Conservation (phyloP, 805 yeast genomes). For the Sugiyamaella smithiae region DNA sequence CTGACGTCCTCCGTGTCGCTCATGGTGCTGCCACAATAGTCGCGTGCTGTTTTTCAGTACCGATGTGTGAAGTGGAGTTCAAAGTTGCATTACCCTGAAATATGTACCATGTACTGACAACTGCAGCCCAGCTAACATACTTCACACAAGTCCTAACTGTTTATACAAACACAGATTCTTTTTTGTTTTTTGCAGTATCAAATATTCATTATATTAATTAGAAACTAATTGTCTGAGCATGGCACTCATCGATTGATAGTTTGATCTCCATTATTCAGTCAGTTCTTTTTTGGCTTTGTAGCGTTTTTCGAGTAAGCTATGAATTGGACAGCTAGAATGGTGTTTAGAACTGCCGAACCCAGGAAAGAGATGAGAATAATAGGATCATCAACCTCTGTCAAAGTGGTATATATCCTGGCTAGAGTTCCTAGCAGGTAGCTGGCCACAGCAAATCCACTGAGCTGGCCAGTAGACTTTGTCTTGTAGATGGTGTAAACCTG, state of each 20-base stretch:
- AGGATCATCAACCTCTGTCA: constrained; percentile 37
- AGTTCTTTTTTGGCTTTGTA: neutral
- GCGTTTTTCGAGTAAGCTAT: constrained; percentile 29
- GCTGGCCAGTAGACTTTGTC: constrained; percentile 40
- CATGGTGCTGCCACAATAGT: constrained; percentile 9
- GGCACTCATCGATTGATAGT: too few species aligned
- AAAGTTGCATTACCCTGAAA: neutral
- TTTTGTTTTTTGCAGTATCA: too few species aligned
- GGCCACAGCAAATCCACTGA: constrained; percentile 39
- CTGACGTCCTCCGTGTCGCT: constrained; percentile 8
- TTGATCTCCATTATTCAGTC: too few species aligned
- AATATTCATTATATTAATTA: too few species aligned
- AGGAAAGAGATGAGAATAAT: constrained; percentile 35
- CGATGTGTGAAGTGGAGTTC: too few species aligned
- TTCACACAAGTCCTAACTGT: too few species aligned
- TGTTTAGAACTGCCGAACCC: constrained; percentile 36
- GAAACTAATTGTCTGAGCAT: too few species aligned
- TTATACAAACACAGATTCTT: too few species aligned
- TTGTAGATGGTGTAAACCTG: constrained; percentile 37
- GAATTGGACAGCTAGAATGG: constrained; percentile 37
- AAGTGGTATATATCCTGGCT: constrained; percentile 41
- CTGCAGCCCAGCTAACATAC: too few species aligned
- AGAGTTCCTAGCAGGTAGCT: constrained; percentile 39
- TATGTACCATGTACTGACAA: too few species aligned
- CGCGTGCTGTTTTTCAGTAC: constrained; percentile 1